Percentiles rank a stretch among this genome's conserved stretches.
Evolutionary conservation across 2,329 filamentous ascomycete species (phyloP).

Genomic region (Colletotrichum cereale): DNA sequence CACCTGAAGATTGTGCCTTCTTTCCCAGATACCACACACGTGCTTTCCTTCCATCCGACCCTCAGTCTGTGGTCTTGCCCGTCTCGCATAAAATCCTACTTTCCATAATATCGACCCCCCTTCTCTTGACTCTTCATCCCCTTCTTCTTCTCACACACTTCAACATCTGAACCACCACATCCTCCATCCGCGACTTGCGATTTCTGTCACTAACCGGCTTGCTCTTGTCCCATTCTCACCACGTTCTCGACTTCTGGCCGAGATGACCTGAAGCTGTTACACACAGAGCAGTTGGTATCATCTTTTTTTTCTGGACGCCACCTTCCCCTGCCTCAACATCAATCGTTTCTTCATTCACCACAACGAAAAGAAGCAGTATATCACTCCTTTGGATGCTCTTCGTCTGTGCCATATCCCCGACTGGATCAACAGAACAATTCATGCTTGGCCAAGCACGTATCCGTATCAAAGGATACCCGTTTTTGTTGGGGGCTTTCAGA

Average conservation of each 20-base stretch:
- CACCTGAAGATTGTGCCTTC: background rate
- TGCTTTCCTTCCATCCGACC: background rate
- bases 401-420: constrained; percentile 11
- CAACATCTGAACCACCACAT: background rate
- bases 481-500: constrained; percentile 22
- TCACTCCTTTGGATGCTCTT: constrained; percentile 20
- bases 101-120: background rate
- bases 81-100: background rate
- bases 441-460: constrained; percentile 33
- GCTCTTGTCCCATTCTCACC: constrained; percentile 5
- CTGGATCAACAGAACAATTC: constrained; percentile 27
- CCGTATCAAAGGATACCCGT: constrained; percentile 21
- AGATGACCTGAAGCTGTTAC: constrained; percentile 9
- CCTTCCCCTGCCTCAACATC: constrained; percentile 19
- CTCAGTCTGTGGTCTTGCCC: background rate
- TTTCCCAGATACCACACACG: background rate
- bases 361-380: background rate
- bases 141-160: background rate
- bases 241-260: constrained; percentile 14
- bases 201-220: background rate
- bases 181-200: background rate
- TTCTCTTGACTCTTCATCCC: background rate
- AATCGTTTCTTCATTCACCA: constrained; percentile 18
- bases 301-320: constrained; percentile 5
- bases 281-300: background rate